phyloP scores from a whole-genome alignment of 2,329 filamentous ascomycete species.

The Ceratocystis eucalypticola region DNA sequence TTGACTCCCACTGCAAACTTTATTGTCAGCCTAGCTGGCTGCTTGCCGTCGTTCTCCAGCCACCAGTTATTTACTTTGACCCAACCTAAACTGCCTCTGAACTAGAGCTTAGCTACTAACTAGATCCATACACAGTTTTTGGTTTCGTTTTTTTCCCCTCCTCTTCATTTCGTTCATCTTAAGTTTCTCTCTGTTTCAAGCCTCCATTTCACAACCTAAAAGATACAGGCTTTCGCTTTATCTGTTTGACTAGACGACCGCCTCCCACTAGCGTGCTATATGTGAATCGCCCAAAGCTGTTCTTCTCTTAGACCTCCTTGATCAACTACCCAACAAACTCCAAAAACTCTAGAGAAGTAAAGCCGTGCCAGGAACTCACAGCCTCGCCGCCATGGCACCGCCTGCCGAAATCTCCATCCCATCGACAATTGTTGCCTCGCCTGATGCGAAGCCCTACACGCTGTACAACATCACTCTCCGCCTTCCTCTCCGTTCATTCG shows the following conservation, averaged over 20 bases:
- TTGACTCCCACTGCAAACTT: not conserved
- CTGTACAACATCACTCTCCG: slow-evolving; percentile 67
- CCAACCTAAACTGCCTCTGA: not conserved
- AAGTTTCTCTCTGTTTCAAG: not conserved
- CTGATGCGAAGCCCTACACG: slow-evolving; percentile 54
- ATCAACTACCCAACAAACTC: not conserved
- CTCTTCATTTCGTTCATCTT: not conserved
- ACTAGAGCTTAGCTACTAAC: slow-evolving; percentile 1
- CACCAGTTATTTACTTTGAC: not conserved
- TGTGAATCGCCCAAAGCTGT: not conserved
- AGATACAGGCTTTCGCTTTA: not conserved
- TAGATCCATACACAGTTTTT: not conserved
- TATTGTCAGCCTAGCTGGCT: not conserved
- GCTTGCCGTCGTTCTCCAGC: not conserved
- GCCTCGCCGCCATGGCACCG: slow-evolving; percentile 40
- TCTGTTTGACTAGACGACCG: not conserved
- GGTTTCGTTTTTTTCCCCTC: not conserved
- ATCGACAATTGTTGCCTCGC: slow-evolving; percentile 44
- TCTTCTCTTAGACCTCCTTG: not conserved
- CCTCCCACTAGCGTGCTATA: not conserved
- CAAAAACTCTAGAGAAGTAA: not conserved
- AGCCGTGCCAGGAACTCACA: not conserved
- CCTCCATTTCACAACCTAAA: not conserved
- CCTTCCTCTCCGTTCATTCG: slow-evolving; percentile 61
- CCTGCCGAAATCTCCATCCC: slow-evolving; percentile 55